Conservation (phyloP, 305 asterid genomes). For the Fraxinus velutina region DNA sequence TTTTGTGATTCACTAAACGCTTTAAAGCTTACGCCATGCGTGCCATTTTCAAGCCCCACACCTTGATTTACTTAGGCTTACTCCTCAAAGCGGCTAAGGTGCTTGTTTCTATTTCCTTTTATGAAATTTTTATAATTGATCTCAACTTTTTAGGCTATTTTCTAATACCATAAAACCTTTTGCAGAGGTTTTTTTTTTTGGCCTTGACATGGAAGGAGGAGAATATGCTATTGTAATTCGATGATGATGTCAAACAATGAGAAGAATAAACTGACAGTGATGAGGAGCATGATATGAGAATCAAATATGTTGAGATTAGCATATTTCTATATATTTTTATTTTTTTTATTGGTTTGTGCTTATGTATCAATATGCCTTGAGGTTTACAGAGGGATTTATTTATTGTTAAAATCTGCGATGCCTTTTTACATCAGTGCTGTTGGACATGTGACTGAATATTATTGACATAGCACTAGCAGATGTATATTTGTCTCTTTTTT, state of each 20-base stretch:
- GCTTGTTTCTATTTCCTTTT: not conserved
- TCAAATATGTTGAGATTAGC: not conserved
- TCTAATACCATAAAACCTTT: not conserved
- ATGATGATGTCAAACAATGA: not conserved
- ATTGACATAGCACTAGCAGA: not conserved
- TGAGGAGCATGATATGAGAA: not conserved
- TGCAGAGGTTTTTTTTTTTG: not conserved
- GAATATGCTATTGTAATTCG: not conserved
- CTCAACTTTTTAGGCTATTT: not conserved
- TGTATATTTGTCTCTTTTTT: not conserved
- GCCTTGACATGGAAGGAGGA: not conserved
- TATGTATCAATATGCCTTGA: not conserved
- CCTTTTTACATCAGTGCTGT: not conserved
- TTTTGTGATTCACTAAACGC: not conserved
- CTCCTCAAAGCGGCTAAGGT: not conserved
- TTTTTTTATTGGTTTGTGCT: not conserved
- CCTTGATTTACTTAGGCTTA: not conserved
- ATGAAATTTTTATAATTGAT: not conserved
- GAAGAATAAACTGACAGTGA: not conserved
- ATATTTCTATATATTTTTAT: not conserved
- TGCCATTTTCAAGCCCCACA: not conserved
- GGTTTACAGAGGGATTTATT: not conserved
- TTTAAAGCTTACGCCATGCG: not conserved
- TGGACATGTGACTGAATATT: not conserved
- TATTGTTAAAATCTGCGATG: not conserved